Evolutionary conservation across 108 stramenopile species (phyloP).

Genomic region (Nitzschia palea): DNA sequence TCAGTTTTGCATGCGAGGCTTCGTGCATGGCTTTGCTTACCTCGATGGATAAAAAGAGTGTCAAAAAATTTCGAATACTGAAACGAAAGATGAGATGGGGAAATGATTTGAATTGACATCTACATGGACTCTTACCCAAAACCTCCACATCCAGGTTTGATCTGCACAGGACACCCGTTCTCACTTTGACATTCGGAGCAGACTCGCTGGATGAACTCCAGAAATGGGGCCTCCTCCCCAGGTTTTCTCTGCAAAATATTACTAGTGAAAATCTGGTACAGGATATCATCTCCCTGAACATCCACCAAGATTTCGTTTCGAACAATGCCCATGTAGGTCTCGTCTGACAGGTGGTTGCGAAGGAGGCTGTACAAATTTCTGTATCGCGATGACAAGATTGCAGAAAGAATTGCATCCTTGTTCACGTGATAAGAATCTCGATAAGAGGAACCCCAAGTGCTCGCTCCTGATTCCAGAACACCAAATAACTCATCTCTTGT

Average conservation of each 20-base stretch:
- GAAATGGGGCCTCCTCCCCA: constrained; percentile 85
- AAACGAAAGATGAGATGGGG: neutral
- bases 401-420: constrained; percentile 41
- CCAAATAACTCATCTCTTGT: constrained; percentile 24
- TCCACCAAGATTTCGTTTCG: constrained; percentile 87
- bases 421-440: constrained; percentile 8
- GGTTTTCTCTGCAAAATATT: constrained; percentile 72
- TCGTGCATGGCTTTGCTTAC: constrained; percentile 81
- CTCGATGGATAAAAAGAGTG: constrained; percentile 86
- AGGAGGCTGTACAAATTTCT: constrained; percentile 74
- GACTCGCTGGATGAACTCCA: constrained; percentile 90
- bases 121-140: constrained; percentile 54
- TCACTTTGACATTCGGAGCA: constrained; percentile 67
- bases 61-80: constrained; percentile 86
- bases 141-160: constrained; percentile 88
- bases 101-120: neutral
- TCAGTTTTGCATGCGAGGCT: constrained; percentile 53
- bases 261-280: constrained; percentile 88
- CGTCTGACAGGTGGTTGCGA: constrained; percentile 66
- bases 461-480: constrained; percentile 18
- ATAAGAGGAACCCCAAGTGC: constrained; percentile 25
- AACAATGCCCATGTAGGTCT: constrained; percentile 74
- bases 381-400: constrained; percentile 74
- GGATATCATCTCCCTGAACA: constrained; percentile 58
- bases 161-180: constrained; percentile 57